phyloP scores from a whole-genome alignment of 2,329 filamentous ascomycete species.

The Curvularia spicifera region DNA sequence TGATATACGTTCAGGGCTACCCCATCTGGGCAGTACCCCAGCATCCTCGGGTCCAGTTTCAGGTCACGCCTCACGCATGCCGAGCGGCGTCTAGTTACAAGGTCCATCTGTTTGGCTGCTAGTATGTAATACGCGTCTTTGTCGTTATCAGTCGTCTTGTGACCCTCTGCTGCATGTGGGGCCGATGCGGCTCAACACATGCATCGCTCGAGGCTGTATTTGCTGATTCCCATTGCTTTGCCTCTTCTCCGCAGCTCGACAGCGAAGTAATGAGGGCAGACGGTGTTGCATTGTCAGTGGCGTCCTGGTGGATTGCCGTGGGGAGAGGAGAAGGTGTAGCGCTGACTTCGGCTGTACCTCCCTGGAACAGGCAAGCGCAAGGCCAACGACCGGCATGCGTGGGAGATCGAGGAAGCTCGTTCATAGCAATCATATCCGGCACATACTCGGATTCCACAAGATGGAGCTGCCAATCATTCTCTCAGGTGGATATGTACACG shows the following conservation, averaged over 20 bases:
- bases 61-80: slow-evolving; percentile 31
- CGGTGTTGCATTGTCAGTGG: slow-evolving; percentile 5
- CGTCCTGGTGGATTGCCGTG: slow-evolving; percentile 35
- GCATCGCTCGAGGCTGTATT: slow-evolving; percentile 14
- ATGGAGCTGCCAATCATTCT: slow-evolving; percentile 11
- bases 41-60: slow-evolving; percentile 31
- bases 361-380: slow-evolving; percentile 20
- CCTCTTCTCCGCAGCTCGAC: slow-evolving; percentile 7
- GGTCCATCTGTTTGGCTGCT: slow-evolving; percentile 22
- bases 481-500: slow-evolving; percentile 12
- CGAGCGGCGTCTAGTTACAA: slow-evolving; percentile 34
- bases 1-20: slow-evolving; percentile 46
- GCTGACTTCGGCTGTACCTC: slow-evolving; percentile 40
- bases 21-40: slow-evolving; percentile 30
- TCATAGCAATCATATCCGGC: background rate
- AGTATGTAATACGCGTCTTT: slow-evolving; percentile 10
- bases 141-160: slow-evolving; percentile 28
- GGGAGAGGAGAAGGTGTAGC: slow-evolving; percentile 30
- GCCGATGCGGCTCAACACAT: slow-evolving; percentile 22
- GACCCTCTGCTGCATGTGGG: slow-evolving; percentile 15
- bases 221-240: slow-evolving; percentile 8
- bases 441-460: slow-evolving; percentile 6
- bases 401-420: background rate
- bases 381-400: slow-evolving; percentile 6
- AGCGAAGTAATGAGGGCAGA: slow-evolving; percentile 12